Conservation (phyloP, 805 yeast species). For the Blastobotrys americana region DNA sequence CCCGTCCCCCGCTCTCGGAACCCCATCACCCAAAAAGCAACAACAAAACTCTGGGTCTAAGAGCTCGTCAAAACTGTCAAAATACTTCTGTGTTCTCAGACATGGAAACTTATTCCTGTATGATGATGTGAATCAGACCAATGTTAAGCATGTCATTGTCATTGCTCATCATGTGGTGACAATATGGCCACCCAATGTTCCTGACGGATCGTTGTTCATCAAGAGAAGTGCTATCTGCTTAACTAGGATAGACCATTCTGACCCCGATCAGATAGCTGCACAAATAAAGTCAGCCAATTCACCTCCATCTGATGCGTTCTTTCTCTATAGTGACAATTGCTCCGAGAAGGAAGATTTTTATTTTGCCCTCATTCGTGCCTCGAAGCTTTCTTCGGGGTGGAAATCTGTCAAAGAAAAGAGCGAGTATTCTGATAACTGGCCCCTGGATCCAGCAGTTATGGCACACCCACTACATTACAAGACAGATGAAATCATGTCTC, state of each 20-base stretch:
- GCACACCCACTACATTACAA: slow-evolving; percentile 70
- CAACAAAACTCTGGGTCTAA: slow-evolving; percentile 12
- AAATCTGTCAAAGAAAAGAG: neutral
- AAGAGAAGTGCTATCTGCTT: slow-evolving; percentile 74
- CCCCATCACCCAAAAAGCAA: neutral
- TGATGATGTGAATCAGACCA: slow-evolving; percentile 55
- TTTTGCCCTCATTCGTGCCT: slow-evolving; percentile 72
- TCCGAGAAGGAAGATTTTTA: slow-evolving; percentile 91
- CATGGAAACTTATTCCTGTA: slow-evolving; percentile 89
- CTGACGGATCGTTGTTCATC: slow-evolving; percentile 75
- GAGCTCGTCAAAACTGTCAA: slow-evolving; percentile 50
- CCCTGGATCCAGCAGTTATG: slow-evolving; percentile 49
- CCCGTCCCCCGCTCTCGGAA: neutral
- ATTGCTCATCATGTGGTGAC: slow-evolving; percentile 62
- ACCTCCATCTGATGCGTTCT: slow-evolving; percentile 41
- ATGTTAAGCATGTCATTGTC: slow-evolving; percentile 72
- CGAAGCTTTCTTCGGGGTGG: slow-evolving; percentile 35
- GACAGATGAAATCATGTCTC: slow-evolving; percentile 61
- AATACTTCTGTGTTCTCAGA: slow-evolving; percentile 45
- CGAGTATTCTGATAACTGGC: slow-evolving; percentile 11
- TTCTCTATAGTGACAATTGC: slow-evolving; percentile 68
- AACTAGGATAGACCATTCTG: slow-evolving; percentile 38
- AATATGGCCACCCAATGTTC: slow-evolving; percentile 74
- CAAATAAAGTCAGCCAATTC: slow-evolving; percentile 15
- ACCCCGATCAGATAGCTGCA: slow-evolving; percentile 21